Conservation (phyloP, 768 basidiomycete species). For the Roridomyces roridus region DNA sequence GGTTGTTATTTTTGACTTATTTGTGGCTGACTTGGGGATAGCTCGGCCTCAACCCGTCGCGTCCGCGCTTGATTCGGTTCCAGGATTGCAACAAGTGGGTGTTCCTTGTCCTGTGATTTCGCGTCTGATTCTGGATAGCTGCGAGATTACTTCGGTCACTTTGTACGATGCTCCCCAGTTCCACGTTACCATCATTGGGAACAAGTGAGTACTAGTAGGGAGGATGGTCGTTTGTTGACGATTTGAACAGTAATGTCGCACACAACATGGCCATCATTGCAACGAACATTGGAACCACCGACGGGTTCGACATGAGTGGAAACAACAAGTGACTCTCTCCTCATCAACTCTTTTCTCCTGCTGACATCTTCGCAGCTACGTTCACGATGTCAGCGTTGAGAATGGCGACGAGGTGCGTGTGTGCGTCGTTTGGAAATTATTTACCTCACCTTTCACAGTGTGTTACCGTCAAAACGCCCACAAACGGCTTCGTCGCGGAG, state of each 20-base stretch:
- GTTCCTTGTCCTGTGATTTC: background rate
- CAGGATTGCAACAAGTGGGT: constrained; percentile 30
- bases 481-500: constrained; percentile 27
- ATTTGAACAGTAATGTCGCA: constrained; percentile 26
- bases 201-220: background rate
- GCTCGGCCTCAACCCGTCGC: constrained; percentile 26
- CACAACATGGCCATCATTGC: constrained; percentile 32
- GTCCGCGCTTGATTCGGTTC: constrained; percentile 32
- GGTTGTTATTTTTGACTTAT: background rate
- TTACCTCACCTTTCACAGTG: constrained; percentile 22
- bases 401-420: too few relatives aligned
- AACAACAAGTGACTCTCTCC: constrained; percentile 25
- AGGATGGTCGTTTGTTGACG: background rate
- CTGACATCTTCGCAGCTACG: constrained; percentile 22
- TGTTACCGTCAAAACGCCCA: constrained; percentile 39
- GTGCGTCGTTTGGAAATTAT: too few relatives aligned
- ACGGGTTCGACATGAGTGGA: constrained; percentile 34
- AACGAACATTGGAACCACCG: constrained; percentile 30
- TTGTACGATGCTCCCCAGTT: constrained; percentile 30
- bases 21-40: background rate
- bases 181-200: constrained; percentile 33
- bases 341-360: background rate
- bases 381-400: constrained; percentile 40
- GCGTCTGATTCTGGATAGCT: background rate
- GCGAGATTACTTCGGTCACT: constrained; percentile 26